Conservation (phyloP, 2,329 filamentous ascomycete genomes). For the Penicillium sclerotiorum region DNA sequence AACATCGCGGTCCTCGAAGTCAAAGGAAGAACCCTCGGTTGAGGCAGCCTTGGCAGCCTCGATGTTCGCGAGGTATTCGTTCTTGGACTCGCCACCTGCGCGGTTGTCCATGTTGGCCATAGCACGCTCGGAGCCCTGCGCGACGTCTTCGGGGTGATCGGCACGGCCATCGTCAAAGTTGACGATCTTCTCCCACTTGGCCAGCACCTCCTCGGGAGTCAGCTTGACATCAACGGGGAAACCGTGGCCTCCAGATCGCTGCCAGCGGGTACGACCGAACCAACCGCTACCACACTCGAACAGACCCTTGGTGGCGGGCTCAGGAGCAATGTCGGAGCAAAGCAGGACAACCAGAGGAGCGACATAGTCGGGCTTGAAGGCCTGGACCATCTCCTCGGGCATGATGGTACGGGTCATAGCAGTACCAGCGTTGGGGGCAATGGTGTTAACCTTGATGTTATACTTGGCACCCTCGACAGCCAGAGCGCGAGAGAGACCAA, state of each 20-base stretch:
- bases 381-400: conserved; percentile 96
- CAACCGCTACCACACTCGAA: conserved; percentile 96
- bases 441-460: conserved; percentile 98
- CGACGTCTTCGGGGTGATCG: conserved; percentile 79
- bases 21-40: conserved; percentile 73
- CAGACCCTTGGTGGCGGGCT: conserved; percentile 79
- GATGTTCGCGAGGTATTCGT: conserved; percentile 74
- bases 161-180: conserved; percentile 86
- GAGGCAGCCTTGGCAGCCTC: conserved; percentile 72
- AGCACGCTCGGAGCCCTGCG: conserved; percentile 76
- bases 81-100: conserved; percentile 54
- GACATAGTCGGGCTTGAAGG: conserved; percentile 98
- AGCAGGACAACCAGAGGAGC: conserved; percentile 89
- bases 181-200: conserved; percentile 75
- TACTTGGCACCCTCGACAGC: conserved; percentile 94
- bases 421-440: conserved; percentile 95
- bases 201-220: conserved; percentile 79
- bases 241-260: conserved; percentile 82
- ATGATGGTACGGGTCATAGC: conserved; percentile 92
- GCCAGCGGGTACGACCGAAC: conserved; percentile 91
- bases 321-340: conserved; percentile 81
- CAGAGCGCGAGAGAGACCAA: conserved; percentile 90
- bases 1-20: conserved; percentile 81
- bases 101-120: conserved; percentile 86
- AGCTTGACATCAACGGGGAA: conserved; percentile 86